phyloP scores from a whole-genome alignment of 495 filamentous ascomycete species.

The Emericellopsis terricola region DNA sequence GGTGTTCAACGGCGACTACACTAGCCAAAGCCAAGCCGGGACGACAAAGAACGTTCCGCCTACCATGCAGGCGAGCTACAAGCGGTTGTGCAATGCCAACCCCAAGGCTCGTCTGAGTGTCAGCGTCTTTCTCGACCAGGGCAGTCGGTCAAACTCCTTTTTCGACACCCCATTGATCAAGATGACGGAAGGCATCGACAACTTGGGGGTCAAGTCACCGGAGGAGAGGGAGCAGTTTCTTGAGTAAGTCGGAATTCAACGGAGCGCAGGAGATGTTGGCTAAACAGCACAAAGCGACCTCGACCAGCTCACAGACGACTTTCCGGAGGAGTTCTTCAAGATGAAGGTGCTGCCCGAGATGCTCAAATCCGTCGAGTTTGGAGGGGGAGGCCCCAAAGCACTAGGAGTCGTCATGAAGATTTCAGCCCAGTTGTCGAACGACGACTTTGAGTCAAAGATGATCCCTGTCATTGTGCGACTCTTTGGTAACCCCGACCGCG shows the following conservation, averaged over 20 bases:
- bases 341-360: slow-evolving; percentile 91
- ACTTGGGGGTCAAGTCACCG: slow-evolving; percentile 71
- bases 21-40: slow-evolving; percentile 52
- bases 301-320: slow-evolving; percentile 74
- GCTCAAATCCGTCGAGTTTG: slow-evolving; percentile 94
- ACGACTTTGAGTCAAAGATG: slow-evolving; percentile 73
- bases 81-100: slow-evolving; percentile 69
- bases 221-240: slow-evolving; percentile 73
- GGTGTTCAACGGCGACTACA: slow-evolving; percentile 72
- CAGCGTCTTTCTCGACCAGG: slow-evolving; percentile 78
- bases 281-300: slow-evolving; percentile 40
- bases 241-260: no score
- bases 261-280: no score
- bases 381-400: slow-evolving; percentile 85
- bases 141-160: slow-evolving; percentile 62
- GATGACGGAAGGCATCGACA: slow-evolving; percentile 81
- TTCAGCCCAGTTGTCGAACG: slow-evolving; percentile 62
- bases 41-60: slow-evolving; percentile 77
- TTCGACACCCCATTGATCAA: slow-evolving; percentile 87
- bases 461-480: slow-evolving; percentile 76
- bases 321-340: slow-evolving; percentile 94
- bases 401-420: slow-evolving; percentile 82
- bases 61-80: slow-evolving; percentile 77
- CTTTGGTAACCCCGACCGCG: slow-evolving; percentile 82
- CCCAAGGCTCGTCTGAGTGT: slow-evolving; percentile 75